Conservation (phyloP, 768 basidiomycete genomes). For the Termitomyces sp. region DNA sequence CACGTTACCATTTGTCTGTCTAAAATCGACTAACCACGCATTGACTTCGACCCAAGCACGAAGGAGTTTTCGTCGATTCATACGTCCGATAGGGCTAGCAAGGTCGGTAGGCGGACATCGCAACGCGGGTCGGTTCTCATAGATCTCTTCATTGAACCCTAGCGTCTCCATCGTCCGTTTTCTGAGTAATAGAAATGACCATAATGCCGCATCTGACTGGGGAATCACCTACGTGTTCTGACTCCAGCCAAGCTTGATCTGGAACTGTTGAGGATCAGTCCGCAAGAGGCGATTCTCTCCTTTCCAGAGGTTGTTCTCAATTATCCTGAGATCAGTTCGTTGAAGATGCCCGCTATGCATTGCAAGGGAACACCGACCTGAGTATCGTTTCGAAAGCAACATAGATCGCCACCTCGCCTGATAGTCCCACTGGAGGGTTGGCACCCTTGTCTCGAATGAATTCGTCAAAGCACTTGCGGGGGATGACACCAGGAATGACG, state of each 20-base stretch:
- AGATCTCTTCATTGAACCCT: constrained; percentile 34
- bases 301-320: constrained; percentile 74
- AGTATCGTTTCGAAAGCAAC: constrained; percentile 62
- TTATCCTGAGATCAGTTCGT: constrained; percentile 36
- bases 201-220: constrained; percentile 44
- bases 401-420: constrained; percentile 47
- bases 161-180: constrained; percentile 39
- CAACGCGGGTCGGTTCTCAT: constrained; percentile 38
- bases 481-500: constrained; percentile 70
- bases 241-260: constrained; percentile 8
- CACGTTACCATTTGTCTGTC: constrained; percentile 36
- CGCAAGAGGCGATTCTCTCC: constrained; percentile 36
- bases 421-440: constrained; percentile 51
- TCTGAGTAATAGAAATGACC: constrained; percentile 20
- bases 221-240: constrained; percentile 15
- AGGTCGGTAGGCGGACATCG: constrained; percentile 52
- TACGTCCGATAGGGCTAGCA: constrained; percentile 36
- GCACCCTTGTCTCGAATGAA: constrained; percentile 54
- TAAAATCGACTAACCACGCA: constrained; percentile 61
- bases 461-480: constrained; percentile 54
- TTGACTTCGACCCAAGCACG: constrained; percentile 80
- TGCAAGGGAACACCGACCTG: constrained; percentile 39
- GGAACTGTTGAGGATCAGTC: constrained; percentile 6
- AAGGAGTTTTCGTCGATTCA: constrained; percentile 56
- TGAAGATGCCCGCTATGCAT: background rate